These are phyloP conservation scores for Apiotrichum gracile DNA, from an alignment of 1,284 basidiomycete species.

Conservation along the genomic window DNA sequence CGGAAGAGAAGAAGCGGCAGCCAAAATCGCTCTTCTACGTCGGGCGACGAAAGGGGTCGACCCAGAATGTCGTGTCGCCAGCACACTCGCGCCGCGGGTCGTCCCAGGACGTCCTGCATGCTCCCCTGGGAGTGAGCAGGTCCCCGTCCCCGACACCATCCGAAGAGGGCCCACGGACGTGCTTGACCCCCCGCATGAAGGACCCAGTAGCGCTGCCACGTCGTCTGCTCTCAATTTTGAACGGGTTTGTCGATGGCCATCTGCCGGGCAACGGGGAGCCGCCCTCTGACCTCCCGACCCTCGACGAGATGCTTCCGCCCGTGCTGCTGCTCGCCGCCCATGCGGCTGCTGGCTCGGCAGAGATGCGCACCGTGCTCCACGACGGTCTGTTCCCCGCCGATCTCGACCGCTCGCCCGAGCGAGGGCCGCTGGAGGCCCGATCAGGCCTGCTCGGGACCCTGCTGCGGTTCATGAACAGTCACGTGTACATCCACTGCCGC, in stretches of 20 bases:
- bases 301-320: constrained; percentile 73
- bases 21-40: background rate
- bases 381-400: constrained; percentile 65
- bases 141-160: constrained; percentile 13
- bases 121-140: background rate
- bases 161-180: background rate
- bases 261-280: constrained; percentile 23
- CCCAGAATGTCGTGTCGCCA: background rate
- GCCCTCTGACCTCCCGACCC: constrained; percentile 36
- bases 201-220: constrained; percentile 23
- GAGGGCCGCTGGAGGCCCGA: constrained; percentile 62
- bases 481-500: constrained; percentile 65
- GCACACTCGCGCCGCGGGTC: background rate
- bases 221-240: constrained; percentile 24
- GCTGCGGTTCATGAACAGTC: constrained; percentile 66
- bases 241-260: constrained; percentile 23
- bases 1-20: background rate
- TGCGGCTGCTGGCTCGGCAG: constrained; percentile 59
- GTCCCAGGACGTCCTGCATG: background rate
- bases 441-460: constrained; percentile 68
- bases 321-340: constrained; percentile 66
- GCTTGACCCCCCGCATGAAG: background rate
- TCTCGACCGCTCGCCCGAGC: constrained; percentile 60
- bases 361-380: constrained; percentile 55
- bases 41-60: background rate